A percentile compares a stretch with the other conserved stretches of the same genome.
These are phyloP conservation scores for Prunus yedoensis DNA, from an alignment of 331 rosid species.

Conservation along the genomic window DNA sequence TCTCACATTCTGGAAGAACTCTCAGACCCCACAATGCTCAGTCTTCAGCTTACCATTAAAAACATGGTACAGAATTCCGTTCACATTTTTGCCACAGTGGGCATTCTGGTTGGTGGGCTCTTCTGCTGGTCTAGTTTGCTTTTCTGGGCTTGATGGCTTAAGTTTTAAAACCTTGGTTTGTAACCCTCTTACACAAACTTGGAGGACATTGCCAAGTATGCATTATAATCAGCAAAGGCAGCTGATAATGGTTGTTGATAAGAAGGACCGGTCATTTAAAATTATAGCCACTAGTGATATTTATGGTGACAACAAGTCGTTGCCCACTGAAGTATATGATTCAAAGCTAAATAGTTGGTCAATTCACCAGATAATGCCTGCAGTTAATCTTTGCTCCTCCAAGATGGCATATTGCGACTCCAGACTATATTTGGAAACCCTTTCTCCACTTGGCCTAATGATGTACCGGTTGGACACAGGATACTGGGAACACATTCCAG, in stretches of 20 bases:
- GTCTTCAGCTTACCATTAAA: conserved; percentile 90
- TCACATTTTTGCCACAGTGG: conserved; percentile 92
- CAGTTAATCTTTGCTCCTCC: conserved; percentile 92
- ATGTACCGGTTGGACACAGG: conserved; percentile 87
- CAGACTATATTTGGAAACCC: conserved; percentile 85
- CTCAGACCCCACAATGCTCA: conserved; percentile 79
- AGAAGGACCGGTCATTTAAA: conserved; percentile 65
- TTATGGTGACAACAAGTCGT: conserved; percentile 85
- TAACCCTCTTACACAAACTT: conserved; percentile 89
- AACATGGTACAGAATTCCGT: conserved; percentile 85
- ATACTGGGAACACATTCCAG: conserved; percentile 91
- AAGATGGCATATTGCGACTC: conserved; percentile 99
- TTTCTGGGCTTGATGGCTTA: conserved; percentile 87
- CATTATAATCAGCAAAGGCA: conserved; percentile 97
- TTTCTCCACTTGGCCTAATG: conserved; percentile 96
- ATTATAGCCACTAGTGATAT: conserved; percentile 90
- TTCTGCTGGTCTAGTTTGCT: conserved; percentile 89
- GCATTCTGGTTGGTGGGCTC: conserved; percentile 97
- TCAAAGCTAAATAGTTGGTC: conserved; percentile 80
- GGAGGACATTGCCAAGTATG: conserved; percentile 88
- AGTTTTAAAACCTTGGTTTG: conserved; percentile 78
- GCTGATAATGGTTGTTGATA: conserved; percentile 85
- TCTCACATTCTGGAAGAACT: conserved; percentile 87
- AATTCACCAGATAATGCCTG: conserved; percentile 93
- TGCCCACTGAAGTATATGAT: conserved; percentile 92